Conservation (phyloP, 768 basidiomycete genomes). For the Rhodocollybia butyracea region DNA sequence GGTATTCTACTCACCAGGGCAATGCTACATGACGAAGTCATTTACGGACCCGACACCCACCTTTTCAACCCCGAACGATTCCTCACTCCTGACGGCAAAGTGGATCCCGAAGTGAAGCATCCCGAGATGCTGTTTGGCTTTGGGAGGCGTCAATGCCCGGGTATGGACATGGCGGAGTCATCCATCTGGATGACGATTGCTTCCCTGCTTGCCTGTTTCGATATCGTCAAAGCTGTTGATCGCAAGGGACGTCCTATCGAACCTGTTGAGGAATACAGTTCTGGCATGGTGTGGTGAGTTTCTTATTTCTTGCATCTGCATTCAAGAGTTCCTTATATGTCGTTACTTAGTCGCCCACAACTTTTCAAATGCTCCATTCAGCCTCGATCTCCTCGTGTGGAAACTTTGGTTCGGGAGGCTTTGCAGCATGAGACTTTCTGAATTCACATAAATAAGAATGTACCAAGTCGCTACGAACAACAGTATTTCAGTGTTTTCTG, state of each 20-base stretch:
- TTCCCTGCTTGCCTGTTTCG: not conserved
- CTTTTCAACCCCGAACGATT: conserved; percentile 26
- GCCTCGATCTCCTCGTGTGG: too few species aligned
- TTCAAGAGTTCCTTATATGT: not conserved
- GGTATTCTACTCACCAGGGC: not conserved
- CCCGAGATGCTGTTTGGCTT: not conserved
- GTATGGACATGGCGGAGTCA: not conserved
- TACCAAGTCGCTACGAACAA: too few species aligned
- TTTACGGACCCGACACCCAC: conserved; percentile 14
- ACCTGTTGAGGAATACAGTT: not conserved
- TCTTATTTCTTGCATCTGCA: not conserved
- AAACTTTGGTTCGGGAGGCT: too few species aligned
- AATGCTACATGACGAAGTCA: conserved; percentile 14
- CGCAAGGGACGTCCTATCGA: not conserved
- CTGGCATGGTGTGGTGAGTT: not conserved
- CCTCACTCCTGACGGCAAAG: conserved; percentile 8
- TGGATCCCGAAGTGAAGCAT: not conserved
- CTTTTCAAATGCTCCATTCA: not conserved
- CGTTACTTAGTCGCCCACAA: not conserved
- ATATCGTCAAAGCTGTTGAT: not conserved
- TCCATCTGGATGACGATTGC: conserved; percentile 1
- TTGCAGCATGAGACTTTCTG: too few species aligned
- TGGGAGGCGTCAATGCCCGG: conserved; percentile 1
- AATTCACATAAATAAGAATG: too few species aligned
- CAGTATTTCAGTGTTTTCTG: too few species aligned